Evolutionary conservation across 768 basidiomycete genomes (phyloP).

Genomic region (Amanita polypyramis): DNA sequence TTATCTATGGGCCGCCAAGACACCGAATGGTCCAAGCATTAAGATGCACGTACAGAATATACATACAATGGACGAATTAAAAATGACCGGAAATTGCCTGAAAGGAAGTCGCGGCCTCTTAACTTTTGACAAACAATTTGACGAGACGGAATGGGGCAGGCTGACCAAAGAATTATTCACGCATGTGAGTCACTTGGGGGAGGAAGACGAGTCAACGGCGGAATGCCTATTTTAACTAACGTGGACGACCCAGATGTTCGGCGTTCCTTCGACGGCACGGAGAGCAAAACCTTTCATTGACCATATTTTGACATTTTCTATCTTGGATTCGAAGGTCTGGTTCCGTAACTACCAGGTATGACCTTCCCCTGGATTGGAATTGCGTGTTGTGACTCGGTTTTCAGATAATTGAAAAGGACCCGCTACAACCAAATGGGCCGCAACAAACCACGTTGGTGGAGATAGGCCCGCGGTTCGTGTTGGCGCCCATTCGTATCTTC

Average conservation of each 20-base stretch:
- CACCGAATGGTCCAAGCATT: conserved; percentile 94
- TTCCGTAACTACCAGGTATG: conserved; percentile 96
- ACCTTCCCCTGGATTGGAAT: not conserved
- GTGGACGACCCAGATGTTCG: conserved; percentile 63
- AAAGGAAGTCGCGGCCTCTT: conserved; percentile 90
- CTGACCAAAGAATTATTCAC: conserved; percentile 91
- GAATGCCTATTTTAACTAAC: not conserved
- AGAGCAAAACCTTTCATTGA: conserved; percentile 96
- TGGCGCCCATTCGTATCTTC: conserved; percentile 96
- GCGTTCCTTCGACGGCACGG: conserved; percentile 84
- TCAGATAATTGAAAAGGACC: conserved; percentile 92
- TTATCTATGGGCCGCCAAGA: conserved; percentile 94
- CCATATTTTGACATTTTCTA: conserved; percentile 92
- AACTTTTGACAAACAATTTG: conserved; percentile 87
- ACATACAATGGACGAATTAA: conserved; percentile 99
- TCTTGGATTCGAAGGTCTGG: conserved; percentile 96
- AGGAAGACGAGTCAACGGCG: not conserved
- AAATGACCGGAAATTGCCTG: conserved; percentile 98
- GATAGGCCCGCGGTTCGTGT: conserved; percentile 94
- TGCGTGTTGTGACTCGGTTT: conserved; percentile 4
- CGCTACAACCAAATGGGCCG: conserved; percentile 75
- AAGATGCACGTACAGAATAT: conserved; percentile 98
- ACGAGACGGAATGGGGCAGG: conserved; percentile 77
- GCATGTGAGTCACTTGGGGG: conserved; percentile 46
- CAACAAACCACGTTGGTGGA: conserved; percentile 85